A percentile compares a stretch with the other conserved stretches of the same genome.
Conservation (phyloP, 1,284 basidiomycete species). For the Phellopilus nigrolimitatus region DNA sequence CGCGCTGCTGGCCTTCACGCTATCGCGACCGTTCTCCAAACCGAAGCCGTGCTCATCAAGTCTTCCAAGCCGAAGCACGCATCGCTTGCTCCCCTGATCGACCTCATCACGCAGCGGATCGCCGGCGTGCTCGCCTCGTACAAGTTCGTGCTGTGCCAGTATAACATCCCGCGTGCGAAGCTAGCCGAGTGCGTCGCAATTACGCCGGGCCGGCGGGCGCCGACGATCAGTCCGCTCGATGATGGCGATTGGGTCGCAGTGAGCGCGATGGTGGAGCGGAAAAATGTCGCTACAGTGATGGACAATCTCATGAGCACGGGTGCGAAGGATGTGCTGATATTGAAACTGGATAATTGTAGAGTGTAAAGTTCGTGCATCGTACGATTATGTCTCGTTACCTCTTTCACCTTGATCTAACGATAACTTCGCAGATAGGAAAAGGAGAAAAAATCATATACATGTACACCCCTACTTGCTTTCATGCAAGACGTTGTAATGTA, state of each 20-base stretch:
- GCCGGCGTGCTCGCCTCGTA: constrained; percentile 90
- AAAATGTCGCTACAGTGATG: constrained; percentile 81
- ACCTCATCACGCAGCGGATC: constrained; percentile 83
- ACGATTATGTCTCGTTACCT: no score
- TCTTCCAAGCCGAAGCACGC: constrained; percentile 68
- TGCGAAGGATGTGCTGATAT: constrained; percentile 87
- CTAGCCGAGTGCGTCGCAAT: constrained; percentile 64
- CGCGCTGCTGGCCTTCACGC: constrained; percentile 94
- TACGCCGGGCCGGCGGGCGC: constrained; percentile 87
- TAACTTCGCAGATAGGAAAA: no score
- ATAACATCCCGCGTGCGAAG: constrained; percentile 74
- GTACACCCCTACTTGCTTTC: no score
- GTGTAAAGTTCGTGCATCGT: constrained; percentile 45
- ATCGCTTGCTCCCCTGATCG: constrained; percentile 66
- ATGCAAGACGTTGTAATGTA: no score
- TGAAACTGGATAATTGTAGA: constrained; percentile 91
- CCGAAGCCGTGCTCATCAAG: constrained; percentile 93
- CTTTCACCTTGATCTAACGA: no score
- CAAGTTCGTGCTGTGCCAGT: constrained; percentile 87
- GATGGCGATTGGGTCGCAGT: constrained; percentile 87
- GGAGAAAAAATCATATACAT: no score
- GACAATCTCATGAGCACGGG: constrained; percentile 80
- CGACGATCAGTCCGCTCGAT: constrained; percentile 88
- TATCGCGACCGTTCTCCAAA: constrained; percentile 83
- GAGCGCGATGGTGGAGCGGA: constrained; percentile 89